Percentiles rank a stretch among this genome's conserved stretches.
Conservation (phyloP, 495 filamentous ascomycete species). For the Jackrogersella minutella region DNA sequence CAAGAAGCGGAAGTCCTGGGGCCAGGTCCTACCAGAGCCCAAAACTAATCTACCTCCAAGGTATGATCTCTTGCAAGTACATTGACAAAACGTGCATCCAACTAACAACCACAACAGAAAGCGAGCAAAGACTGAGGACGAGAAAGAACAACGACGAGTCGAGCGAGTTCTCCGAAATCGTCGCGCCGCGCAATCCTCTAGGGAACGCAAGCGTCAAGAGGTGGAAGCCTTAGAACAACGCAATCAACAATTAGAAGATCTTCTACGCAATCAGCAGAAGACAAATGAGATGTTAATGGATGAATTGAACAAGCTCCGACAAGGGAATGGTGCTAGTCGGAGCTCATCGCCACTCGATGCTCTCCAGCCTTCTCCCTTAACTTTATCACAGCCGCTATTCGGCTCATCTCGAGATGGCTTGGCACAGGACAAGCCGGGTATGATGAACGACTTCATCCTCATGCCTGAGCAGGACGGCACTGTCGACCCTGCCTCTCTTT, state of each 20-base stretch:
- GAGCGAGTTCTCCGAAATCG: slow-evolving; percentile 97
- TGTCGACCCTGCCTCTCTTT: slow-evolving; percentile 64
- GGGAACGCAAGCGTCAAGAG: slow-evolving; percentile 94
- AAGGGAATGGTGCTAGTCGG: slow-evolving; percentile 61
- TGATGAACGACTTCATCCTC: slow-evolving; percentile 52
- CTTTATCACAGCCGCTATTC: slow-evolving; percentile 61
- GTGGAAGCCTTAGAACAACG: slow-evolving; percentile 86
- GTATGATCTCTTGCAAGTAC: slow-evolving; percentile 57
- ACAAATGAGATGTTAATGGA: slow-evolving; percentile 71
- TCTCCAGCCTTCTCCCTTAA: slow-evolving; percentile 56
- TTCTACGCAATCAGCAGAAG: slow-evolving; percentile 68
- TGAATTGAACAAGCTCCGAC: slow-evolving; percentile 67
- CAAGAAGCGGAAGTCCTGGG: slow-evolving; percentile 99
- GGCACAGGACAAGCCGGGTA: slow-evolving; percentile 31
- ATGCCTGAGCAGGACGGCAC: slow-evolving; percentile 51
- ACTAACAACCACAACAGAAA: slow-evolving; percentile 65
- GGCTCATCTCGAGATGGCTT: slow-evolving; percentile 50
- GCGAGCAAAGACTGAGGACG: slow-evolving; percentile 97
- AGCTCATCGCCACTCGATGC: slow-evolving; percentile 48
- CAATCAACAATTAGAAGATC: slow-evolving; percentile 74
- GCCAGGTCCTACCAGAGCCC: slow-evolving; percentile 93
- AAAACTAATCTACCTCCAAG: slow-evolving; percentile 96
- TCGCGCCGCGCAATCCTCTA: slow-evolving; percentile 92
- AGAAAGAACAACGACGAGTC: slow-evolving; percentile 97
- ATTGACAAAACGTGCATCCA: not conserved